Percentiles rank a stretch among this genome's conserved stretches.
phyloP scores from a whole-genome alignment of 1,284 basidiomycete species.

The Nidula niveotomentosa region DNA sequence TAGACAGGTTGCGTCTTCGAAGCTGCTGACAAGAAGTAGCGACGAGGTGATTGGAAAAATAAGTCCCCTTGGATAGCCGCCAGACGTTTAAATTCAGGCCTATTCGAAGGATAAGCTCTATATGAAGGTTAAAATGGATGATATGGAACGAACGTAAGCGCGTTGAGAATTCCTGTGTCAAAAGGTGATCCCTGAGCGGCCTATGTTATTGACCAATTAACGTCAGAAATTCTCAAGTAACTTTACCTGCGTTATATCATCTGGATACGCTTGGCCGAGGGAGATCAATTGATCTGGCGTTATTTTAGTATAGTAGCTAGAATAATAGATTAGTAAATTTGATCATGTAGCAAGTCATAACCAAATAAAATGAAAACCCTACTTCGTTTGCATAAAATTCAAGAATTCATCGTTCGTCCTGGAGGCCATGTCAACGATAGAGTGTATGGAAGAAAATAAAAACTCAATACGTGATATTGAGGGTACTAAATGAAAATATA shows the following conservation, averaged over 20 bases:
- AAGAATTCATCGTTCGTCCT: conserved; percentile 15
- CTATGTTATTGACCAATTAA: background rate
- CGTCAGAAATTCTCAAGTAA: background rate
- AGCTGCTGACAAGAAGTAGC: no score
- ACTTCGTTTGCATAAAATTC: conserved; percentile 13
- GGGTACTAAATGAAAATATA: conserved; percentile 14
- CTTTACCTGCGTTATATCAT: conserved; percentile 14
- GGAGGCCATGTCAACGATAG: background rate
- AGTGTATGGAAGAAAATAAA: conserved; percentile 7
- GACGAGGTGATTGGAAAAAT: no score
- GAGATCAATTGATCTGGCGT: conserved; percentile 9
- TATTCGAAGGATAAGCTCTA: no score
- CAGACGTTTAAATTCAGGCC: no score
- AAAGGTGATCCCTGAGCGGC: conserved; percentile 27
- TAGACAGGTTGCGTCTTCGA: no score
- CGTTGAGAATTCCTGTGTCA: conserved; percentile 27
- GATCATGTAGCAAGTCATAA: background rate
- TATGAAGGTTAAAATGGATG: no score
- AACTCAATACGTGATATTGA: conserved; percentile 18
- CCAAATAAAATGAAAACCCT: background rate
- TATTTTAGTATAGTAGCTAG: conserved; percentile 18
- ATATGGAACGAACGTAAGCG: conserved; percentile 16
- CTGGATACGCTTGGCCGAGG: conserved; percentile 21
- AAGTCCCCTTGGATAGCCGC: no score
- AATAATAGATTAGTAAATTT: background rate